These are phyloP conservation scores for Pythium dissotocum DNA, from an alignment of 352 stramenopile species.

Conservation along the genomic window DNA sequence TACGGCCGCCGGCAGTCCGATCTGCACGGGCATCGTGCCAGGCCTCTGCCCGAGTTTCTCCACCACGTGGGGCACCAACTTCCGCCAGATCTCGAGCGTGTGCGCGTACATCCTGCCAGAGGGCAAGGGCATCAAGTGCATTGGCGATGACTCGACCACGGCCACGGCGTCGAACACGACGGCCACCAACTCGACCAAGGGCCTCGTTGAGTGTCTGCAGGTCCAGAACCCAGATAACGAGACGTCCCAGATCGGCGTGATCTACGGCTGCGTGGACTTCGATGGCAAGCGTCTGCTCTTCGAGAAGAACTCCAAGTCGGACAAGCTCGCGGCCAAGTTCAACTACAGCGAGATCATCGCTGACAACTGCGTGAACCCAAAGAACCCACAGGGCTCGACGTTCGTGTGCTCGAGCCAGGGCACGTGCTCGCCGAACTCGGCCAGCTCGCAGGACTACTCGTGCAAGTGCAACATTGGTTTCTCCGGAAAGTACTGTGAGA, in stretches of 20 bases:
- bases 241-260: constrained; percentile 38
- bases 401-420: constrained; percentile 79
- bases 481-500: constrained; percentile 77
- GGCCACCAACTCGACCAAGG: constrained; percentile 32
- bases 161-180: neutral
- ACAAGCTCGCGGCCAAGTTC: constrained; percentile 48
- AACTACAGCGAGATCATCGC: constrained; percentile 63
- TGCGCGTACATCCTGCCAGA: constrained; percentile 62
- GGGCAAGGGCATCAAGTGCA: constrained; percentile 44
- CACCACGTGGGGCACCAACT: constrained; percentile 21
- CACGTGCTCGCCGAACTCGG: constrained; percentile 52
- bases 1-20: neutral
- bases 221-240: constrained; percentile 28
- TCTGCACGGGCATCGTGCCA: neutral
- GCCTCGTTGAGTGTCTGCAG: constrained; percentile 34
- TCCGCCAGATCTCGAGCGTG: constrained; percentile 55
- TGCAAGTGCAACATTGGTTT: constrained; percentile 79
- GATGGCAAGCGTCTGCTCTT: constrained; percentile 64
- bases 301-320: constrained; percentile 47
- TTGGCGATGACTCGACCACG: constrained; percentile 14
- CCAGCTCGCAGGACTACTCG: constrained; percentile 51
- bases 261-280: constrained; percentile 84
- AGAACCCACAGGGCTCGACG: constrained; percentile 41
- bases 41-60: neutral
- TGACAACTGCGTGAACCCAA: constrained; percentile 61